Base-by-base conservation (phyloP, 2,329 filamentous ascomycete genomes). In the Aureobasidium musti region DNA sequence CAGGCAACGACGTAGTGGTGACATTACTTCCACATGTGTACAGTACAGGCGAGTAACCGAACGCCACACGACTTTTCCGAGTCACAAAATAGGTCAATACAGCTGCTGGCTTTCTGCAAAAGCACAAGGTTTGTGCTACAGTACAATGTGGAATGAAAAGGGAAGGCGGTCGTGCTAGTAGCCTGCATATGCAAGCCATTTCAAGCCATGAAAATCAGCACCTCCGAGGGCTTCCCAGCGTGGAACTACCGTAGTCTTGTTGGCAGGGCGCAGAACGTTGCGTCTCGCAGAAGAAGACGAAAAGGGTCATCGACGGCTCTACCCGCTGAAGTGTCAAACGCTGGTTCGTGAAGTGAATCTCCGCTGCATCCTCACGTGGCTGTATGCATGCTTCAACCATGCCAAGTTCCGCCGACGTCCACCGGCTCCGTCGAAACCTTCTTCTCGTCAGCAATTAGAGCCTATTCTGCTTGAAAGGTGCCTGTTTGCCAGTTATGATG, bases 1-100 rank as follows among this genome's bases (percentile, higher is more conserved):
- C 23, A 35, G 57, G 21, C 57, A n/a, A 49, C 47, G 59, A 52
- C 45, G 47, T 52, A 63, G 45, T 10, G 14, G 35, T 63, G 59
- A 41, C 45, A 41, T 41, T 17, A 23, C 45, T 61, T 26, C 21
- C 43, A 21, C n/a, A 33, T 41, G 21, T 19, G n/a, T 35, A 39
- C 7, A 2, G 11, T 35, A 14, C n/a, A 28, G 57, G 26, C 39
- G 28, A 49, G n/a, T 47, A 49, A 33, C 5, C 43, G 41, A 61
- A 37, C 57, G 57, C 57, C 57, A 61, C 57, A 23, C 10, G 28
- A 37, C 21, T 26, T 49, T 35, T 10, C n/a, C n/a, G 19, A 28
- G 21, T 19, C 19, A 39, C 53, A 14, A 56, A 28, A 56, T 35
- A 56, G 21, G 53, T 56, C 53, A 56, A 56, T 28, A 56, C 53